phyloP scores from a whole-genome alignment of 768 basidiomycete genomes.

The Kwoniella shandongensis region DNA sequence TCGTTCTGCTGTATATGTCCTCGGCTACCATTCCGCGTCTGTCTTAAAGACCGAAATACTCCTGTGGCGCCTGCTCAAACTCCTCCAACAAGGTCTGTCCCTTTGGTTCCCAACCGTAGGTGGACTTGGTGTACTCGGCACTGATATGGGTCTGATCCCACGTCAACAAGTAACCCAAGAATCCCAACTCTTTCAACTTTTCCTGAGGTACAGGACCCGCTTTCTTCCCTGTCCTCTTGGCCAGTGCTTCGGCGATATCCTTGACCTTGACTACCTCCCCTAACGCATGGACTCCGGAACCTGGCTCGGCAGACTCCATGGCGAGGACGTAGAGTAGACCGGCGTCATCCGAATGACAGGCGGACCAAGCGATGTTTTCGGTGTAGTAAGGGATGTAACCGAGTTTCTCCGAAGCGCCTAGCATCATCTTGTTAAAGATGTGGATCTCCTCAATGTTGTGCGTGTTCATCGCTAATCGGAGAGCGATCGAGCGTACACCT shows the following conservation, averaged over 20 bases:
- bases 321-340: slow-evolving; percentile 30
- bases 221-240: background rate
- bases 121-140: slow-evolving; percentile 7
- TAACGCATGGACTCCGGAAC: slow-evolving; percentile 19
- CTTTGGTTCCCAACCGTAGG: slow-evolving; percentile 26
- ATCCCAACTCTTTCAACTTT: slow-evolving; percentile 12
- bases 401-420: slow-evolving; percentile 3
- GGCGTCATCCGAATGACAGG: slow-evolving; percentile 23
- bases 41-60: background rate
- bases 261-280: slow-evolving; percentile 15
- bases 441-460: slow-evolving; percentile 12
- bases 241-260: slow-evolving; percentile 24
- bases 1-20: no score
- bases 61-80: background rate
- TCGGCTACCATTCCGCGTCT: no score
- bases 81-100: slow-evolving; percentile 16
- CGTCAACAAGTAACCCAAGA: slow-evolving; percentile 5
- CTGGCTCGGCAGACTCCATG: slow-evolving; percentile 21
- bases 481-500: slow-evolving; percentile 7
- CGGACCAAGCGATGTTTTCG: slow-evolving; percentile 21
- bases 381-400: slow-evolving; percentile 9
- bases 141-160: background rate
- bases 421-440: slow-evolving; percentile 5
- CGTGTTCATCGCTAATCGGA: slow-evolving; percentile 14
- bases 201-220: slow-evolving; percentile 1